A percentile compares a stretch with the other conserved stretches of the same genome.
Conservation (phyloP, 495 filamentous ascomycete genomes). For the Beverwykella pulmonaria region DNA sequence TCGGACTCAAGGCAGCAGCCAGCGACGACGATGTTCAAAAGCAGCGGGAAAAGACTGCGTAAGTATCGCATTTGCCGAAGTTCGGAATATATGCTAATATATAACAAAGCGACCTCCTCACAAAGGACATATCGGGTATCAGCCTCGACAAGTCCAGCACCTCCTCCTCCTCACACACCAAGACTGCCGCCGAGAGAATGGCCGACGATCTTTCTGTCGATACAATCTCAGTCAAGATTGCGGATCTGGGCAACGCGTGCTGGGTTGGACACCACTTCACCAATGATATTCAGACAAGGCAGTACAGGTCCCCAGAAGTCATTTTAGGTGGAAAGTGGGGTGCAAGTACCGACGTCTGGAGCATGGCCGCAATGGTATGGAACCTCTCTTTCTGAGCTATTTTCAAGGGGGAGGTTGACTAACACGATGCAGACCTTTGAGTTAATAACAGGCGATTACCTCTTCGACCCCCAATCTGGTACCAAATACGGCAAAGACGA, state of each 20-base stretch:
- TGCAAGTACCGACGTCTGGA: constrained; percentile 98
- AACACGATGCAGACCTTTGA: constrained; percentile 75
- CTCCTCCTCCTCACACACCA: constrained; percentile 48
- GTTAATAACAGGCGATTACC: constrained; percentile 96
- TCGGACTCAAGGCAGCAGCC: constrained; percentile 60
- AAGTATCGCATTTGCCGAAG: constrained; percentile 46
- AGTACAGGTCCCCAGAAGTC: constrained; percentile 96
- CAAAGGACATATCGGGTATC: constrained; percentile 90
- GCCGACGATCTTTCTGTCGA: constrained; percentile 62
- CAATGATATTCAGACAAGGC: constrained; percentile 97
- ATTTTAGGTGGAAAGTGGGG: constrained; percentile 98
- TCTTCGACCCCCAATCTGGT: constrained; percentile 98
- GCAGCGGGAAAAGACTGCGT: constrained; percentile 93
- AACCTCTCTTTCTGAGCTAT: background rate
- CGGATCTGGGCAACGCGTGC: constrained; percentile 96
- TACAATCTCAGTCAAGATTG: constrained; percentile 98
- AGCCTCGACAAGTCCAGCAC: constrained; percentile 73
- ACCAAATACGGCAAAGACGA: constrained; percentile 99
- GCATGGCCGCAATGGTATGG: constrained; percentile 97
- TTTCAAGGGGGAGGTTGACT: background rate
- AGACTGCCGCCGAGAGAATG: constrained; percentile 49
- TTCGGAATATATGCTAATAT: background rate
- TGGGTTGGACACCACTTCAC: constrained; percentile 99
- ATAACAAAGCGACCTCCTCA: constrained; percentile 73
- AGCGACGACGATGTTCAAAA: constrained; percentile 69